Evolutionary conservation across 73 alveolate species (phyloP).

Genomic region (Diophrys sp.): DNA sequence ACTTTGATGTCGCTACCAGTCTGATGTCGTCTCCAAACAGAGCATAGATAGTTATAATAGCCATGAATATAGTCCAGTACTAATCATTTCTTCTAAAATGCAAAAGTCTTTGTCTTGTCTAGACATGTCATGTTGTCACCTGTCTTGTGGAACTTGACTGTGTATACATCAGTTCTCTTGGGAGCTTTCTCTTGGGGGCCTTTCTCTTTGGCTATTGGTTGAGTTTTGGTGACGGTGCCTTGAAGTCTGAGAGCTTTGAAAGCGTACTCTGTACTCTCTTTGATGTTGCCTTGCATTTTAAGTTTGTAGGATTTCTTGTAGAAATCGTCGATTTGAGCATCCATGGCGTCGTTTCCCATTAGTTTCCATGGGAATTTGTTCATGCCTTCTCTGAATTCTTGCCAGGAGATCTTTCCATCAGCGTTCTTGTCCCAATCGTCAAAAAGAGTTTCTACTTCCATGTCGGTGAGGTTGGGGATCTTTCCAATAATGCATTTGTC

Average conservation of each 20-base stretch:
- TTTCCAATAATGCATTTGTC: constrained; percentile 82
- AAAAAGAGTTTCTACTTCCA: constrained; percentile 45
- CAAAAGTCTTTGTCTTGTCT: too few relatives aligned
- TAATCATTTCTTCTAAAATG: too few relatives aligned
- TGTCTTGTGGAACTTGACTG: background rate
- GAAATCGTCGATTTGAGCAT: constrained; percentile 58
- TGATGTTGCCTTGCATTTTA: constrained; percentile 75
- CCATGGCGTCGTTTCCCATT: constrained; percentile 49
- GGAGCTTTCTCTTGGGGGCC: background rate
- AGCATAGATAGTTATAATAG: constrained; percentile 75
- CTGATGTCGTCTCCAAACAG: constrained; percentile 87
- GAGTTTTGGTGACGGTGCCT: constrained; percentile 57
- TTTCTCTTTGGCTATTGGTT: constrained; percentile 33
- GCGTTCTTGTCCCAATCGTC: constrained; percentile 65
- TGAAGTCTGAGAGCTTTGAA: constrained; percentile 70
- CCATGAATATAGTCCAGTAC: constrained; percentile 55
- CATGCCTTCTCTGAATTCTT: constrained; percentile 66
- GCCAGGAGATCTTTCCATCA: constrained; percentile 62
- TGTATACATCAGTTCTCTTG: background rate
- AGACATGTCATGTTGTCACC: too few relatives aligned
- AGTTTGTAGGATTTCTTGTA: constrained; percentile 64
- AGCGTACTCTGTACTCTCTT: constrained; percentile 69
- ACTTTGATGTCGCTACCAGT: constrained; percentile 45
- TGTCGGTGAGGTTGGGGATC: constrained; percentile 65
- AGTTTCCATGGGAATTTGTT: constrained; percentile 59